Conservation (phyloP, 768 basidiomycete genomes). For the Rhodotorula babjevae region DNA sequence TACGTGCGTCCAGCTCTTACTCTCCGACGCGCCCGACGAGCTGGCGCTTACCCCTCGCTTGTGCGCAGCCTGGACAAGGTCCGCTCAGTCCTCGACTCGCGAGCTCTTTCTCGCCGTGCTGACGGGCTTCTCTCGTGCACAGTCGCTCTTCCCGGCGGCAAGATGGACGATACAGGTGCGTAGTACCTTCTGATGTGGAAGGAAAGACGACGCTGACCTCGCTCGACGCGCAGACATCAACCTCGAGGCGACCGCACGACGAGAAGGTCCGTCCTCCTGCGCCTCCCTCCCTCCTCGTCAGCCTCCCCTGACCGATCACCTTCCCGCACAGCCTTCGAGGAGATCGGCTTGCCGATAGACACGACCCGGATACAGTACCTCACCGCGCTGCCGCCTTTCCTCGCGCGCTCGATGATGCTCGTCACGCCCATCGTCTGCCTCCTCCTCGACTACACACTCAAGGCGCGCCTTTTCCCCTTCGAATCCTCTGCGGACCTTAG, state of each 20-base stretch:
- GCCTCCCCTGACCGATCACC: no score
- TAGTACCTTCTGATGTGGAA: no score
- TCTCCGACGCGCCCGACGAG: not conserved
- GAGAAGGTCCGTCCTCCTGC: constrained; percentile 27
- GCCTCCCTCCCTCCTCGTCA: no score
- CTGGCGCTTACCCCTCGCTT: not conserved
- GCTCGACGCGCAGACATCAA: constrained; percentile 18
- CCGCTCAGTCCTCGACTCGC: not conserved
- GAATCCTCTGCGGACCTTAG: not conserved
- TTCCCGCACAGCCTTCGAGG: constrained; percentile 39
- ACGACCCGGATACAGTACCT: constrained; percentile 35
- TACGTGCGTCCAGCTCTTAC: constrained; percentile 17
- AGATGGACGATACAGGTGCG: constrained; percentile 35
- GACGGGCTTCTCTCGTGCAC: not conserved
- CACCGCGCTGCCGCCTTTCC: constrained; percentile 40
- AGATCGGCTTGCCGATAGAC: constrained; percentile 39
- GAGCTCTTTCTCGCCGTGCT: not conserved
- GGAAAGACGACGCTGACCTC: not conserved
- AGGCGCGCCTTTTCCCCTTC: not conserved
- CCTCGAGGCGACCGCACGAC: constrained; percentile 34
- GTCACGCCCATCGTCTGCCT: constrained; percentile 38
- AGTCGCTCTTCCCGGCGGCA: constrained; percentile 34
- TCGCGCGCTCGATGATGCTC: constrained; percentile 36
- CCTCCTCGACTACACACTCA: constrained; percentile 30
- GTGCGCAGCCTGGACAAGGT: constrained; percentile 31